Conservation (phyloP, 2,329 filamentous ascomycete genomes). For the Botrytis paeoniae region DNA sequence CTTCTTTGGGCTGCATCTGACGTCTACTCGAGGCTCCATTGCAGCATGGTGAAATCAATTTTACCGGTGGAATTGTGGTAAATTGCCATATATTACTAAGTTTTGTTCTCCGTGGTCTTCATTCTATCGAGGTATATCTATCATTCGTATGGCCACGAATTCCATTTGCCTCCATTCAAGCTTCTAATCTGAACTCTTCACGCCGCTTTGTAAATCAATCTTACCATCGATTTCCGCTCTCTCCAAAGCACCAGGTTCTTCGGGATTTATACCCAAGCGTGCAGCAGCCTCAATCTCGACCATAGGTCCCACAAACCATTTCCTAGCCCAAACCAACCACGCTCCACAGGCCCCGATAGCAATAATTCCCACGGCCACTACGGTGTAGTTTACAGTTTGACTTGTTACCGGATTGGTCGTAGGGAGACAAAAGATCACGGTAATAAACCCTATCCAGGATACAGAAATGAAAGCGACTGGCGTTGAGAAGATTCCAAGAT, state of each 20-base stretch:
- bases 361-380: conserved; percentile 57
- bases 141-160: not conserved
- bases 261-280: conserved; percentile 46
- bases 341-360: conserved; percentile 45
- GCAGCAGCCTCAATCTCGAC: conserved; percentile 51
- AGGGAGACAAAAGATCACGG: conserved; percentile 56
- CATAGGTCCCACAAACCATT: conserved; percentile 56
- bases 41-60: not conserved
- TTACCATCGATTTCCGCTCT: conserved; percentile 25
- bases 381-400: conserved; percentile 59
- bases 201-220: not conserved
- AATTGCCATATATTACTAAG: not conserved
- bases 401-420: conserved; percentile 52
- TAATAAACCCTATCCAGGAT: conserved; percentile 53
- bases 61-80: no score
- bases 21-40: not conserved
- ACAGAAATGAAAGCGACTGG: conserved; percentile 48
- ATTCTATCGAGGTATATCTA: not conserved
- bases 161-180: not conserved
- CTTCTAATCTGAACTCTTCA: not conserved
- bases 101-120: not conserved
- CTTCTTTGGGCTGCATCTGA: not conserved
- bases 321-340: conserved; percentile 52
- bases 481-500: conserved; percentile 46
- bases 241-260: conserved; percentile 32